Evolutionary conservation across 257 asterid species (phyloP).

Genomic region (Craterostigma plantagineum): DNA sequence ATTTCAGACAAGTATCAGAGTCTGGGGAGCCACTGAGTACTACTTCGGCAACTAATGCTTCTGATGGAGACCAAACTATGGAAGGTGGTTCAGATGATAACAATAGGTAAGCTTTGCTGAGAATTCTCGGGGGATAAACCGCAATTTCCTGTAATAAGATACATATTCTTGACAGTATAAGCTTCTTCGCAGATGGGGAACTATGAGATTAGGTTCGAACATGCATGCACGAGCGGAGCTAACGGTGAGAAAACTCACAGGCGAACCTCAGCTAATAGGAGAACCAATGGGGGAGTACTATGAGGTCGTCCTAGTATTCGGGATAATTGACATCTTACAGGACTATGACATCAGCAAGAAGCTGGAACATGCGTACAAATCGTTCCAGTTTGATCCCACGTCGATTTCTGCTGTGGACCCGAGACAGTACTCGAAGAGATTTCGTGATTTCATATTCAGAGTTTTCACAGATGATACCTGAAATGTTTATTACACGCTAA

Average conservation of each 20-base stretch:
- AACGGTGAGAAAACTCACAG: conserved; percentile 27
- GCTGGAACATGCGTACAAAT: conserved; percentile 89
- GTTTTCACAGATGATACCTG: conserved; percentile 51
- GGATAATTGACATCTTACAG: conserved; percentile 79
- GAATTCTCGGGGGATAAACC: too few relatives aligned
- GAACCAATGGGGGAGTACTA: conserved; percentile 68
- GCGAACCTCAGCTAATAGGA: conserved; percentile 50
- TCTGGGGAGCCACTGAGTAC: conserved; percentile 37
- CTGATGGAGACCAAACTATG: too few relatives aligned
- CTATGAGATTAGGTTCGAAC: conserved; percentile 39
- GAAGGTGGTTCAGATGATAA: too few relatives aligned
- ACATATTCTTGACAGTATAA: too few relatives aligned
- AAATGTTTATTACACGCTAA: not conserved
- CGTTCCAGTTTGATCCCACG: conserved; percentile 75
- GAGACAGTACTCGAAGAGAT: conserved; percentile 62
- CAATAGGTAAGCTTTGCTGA: too few relatives aligned
- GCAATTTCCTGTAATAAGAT: too few relatives aligned
- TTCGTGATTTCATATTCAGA: conserved; percentile 57
- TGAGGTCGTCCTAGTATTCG: conserved; percentile 61
- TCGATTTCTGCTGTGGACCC: conserved; percentile 93
- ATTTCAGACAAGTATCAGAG: conserved; percentile 51
- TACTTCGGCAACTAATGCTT: not conserved
- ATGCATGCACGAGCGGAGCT: conserved; percentile 67
- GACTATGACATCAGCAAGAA: conserved; percentile 87
- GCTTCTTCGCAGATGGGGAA: conserved; percentile 22